These are phyloP conservation scores for Cyphellophora europaea DNA, from an alignment of 2,329 filamentous ascomycete genomes.

Conservation along the genomic window DNA sequence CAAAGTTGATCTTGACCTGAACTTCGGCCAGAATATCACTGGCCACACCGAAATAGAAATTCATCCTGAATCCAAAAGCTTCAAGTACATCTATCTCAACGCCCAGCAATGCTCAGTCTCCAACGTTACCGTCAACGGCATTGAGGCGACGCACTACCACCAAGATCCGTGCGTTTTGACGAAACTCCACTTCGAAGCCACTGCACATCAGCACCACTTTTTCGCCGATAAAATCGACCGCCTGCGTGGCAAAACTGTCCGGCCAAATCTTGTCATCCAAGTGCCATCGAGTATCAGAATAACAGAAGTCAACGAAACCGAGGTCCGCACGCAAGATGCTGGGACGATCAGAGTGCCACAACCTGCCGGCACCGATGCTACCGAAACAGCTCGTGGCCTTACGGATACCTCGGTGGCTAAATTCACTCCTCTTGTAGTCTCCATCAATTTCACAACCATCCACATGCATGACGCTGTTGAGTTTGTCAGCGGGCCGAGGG, in stretches of 20 bases:
- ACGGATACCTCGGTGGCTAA: conserved; percentile 31
- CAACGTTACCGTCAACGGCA: conserved; percentile 38
- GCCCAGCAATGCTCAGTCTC: conserved; percentile 53
- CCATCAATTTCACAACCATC: conserved; percentile 68
- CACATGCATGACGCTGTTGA: conserved; percentile 79
- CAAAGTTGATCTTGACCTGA: conserved; percentile 79
- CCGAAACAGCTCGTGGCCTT: conserved; percentile 25
- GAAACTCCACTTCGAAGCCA: conserved; percentile 38
- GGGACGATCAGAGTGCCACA: conserved; percentile 36
- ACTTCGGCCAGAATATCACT: conserved; percentile 68
- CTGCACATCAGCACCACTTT: conserved; percentile 64
- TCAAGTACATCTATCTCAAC: conserved; percentile 49
- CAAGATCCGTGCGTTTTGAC: conserved; percentile 29
- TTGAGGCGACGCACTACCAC: conserved; percentile 26
- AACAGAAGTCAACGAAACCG: conserved; percentile 48
- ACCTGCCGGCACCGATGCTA: conserved; percentile 21
- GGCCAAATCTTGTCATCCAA: conserved; percentile 49
- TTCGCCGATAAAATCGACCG: conserved; percentile 56
- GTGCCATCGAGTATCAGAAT: conserved; percentile 40
- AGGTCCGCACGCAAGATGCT: conserved; percentile 45
- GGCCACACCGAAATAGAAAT: conserved; percentile 78
- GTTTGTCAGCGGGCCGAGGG: conserved; percentile 75
- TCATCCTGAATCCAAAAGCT: conserved; percentile 49
- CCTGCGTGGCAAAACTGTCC: conserved; percentile 35
- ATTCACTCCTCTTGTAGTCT: conserved; percentile 53